These are phyloP conservation scores for Yamadazyma pseudoaaseri DNA, from an alignment of 1,139 yeast species.

Conservation along the genomic window DNA sequence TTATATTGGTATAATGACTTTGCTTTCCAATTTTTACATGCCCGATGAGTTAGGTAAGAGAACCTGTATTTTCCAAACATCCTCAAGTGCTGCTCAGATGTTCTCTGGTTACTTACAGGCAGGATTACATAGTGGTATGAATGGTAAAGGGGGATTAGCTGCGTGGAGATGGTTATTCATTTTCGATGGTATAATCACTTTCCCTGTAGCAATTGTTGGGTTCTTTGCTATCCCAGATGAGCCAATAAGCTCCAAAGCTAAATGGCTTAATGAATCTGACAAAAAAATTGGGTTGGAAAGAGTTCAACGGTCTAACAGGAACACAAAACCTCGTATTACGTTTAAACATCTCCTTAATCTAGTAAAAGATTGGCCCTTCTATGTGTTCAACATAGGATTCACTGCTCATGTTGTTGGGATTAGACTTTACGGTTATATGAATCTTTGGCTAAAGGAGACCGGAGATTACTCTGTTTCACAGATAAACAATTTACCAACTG, in stretches of 20 bases:
- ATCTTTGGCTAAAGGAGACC: no score
- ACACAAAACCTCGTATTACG: conserved; percentile 11
- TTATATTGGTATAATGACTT: conserved; percentile 15
- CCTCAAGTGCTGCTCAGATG: conserved; percentile 17
- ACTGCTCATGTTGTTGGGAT: no score
- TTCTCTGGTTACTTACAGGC: conserved; percentile 40
- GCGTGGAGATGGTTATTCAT: conserved; percentile 39
- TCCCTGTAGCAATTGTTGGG: conserved; percentile 30
- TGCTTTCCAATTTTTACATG: conserved; percentile 16
- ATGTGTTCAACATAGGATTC: no score
- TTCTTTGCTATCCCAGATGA: conserved; percentile 16
- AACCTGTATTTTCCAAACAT: conserved; percentile 16
- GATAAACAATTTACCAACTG: no score
- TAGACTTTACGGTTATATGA: no score
- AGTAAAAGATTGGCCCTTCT: no score
- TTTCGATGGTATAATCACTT: conserved; percentile 27
- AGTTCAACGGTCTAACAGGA: conserved; percentile 10
- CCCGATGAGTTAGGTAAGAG: conserved; percentile 17
- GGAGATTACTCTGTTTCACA: no score
- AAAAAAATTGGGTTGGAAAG: conserved; percentile 12
- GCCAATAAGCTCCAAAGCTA: conserved; percentile 11
- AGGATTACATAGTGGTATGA: conserved; percentile 22
- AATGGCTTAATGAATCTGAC: conserved; percentile 13
- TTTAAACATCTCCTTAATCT: conserved; percentile 7
- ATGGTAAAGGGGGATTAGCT: conserved; percentile 26